Conservation (phyloP, 2,329 filamentous ascomycete species). For the Fusarium lateritium region DNA sequence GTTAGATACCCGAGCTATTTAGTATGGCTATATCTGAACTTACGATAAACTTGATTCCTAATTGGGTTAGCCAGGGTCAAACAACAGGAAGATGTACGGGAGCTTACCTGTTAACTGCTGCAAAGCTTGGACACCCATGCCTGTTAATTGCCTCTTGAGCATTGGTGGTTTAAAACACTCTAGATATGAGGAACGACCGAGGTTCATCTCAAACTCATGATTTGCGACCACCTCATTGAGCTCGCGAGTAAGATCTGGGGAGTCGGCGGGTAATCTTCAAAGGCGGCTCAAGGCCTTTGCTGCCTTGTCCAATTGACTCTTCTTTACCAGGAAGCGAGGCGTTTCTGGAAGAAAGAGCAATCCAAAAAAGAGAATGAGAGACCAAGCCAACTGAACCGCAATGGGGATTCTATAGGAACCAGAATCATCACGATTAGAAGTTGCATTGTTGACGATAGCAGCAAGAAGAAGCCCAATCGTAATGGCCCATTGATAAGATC, state of each 20-base stretch:
- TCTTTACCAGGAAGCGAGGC: conserved; percentile 78
- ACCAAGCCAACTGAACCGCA: conserved; percentile 77
- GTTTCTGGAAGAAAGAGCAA: conserved; percentile 81
- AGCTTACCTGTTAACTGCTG: conserved; percentile 53
- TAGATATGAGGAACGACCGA: conserved; percentile 64
- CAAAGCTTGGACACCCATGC: conserved; percentile 74
- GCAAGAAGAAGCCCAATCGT: conserved; percentile 79
- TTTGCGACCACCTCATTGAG: conserved; percentile 74
- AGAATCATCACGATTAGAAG: conserved; percentile 65
- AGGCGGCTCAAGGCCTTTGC: background rate
- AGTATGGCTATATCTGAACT: background rate
- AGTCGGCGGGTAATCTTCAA: conserved; percentile 1
- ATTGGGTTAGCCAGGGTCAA: no score
- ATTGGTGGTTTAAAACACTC: conserved; percentile 68
- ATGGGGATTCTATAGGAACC: conserved; percentile 76
- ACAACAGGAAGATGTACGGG: no score
- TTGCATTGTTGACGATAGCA: conserved; percentile 76
- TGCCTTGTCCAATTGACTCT: conserved; percentile 53
- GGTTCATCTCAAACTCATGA: conserved; percentile 73
- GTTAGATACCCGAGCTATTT: conserved; percentile 20
- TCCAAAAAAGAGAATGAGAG: conserved; percentile 74
- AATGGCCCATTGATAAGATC: conserved; percentile 78
- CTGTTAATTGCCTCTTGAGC: conserved; percentile 74
- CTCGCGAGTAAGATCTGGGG: conserved; percentile 52
- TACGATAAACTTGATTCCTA: conserved; percentile 13